Evolutionary conservation across 2,329 filamentous ascomycete genomes (phyloP), one percentile per base, ranked within the genome.

Genomic region (Mollisiaceae sp.): DNA sequence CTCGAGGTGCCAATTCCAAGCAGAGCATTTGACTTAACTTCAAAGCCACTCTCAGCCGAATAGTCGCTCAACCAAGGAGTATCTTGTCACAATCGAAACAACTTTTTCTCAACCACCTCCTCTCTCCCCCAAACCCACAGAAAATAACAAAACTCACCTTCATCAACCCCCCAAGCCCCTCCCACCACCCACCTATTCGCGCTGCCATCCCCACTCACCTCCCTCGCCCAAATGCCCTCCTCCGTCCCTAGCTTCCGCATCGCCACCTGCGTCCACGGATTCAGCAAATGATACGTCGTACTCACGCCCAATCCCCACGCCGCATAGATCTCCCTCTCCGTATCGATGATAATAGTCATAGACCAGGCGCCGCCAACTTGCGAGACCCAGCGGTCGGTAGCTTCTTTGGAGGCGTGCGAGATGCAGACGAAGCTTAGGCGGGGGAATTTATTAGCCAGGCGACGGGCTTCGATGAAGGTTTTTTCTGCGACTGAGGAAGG

Each of bases 181-280:
- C 85, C 82, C 50, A 80, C 87, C 81, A 92, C 89, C 89, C 90
- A 92, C 62, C 88, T 78, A 72, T 81, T 87, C 58, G 89, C 89
- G 74, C 85, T 89, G 14, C 86, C 84, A 76, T 91, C 88, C 15
- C 35, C 60, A 20, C 32, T 22, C 47, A 85, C 79, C 64, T 82
- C 84, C 39, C 85, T 86, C 32, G 91, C 79, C 74, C 74, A 89
- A 70, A 91, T 89, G 14, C 86, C 84, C 75, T 92, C 88, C 63
- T 85, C 79, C 65, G 81, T 84, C 24, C 84, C 87, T 38, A 92
- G 78, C 65, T 80, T 84, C 68, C 85, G 84, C 8, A 84, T 82
- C 36, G 81, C 82, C 73, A 83, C 85, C 64, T 92, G 73, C 14
- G 84, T 82, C 65, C 81, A 75, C 1, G 88, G 89, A 63, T 82